Conservation (phyloP, 345 rosid species). For the Rhodomyrtus tomentosa region DNA sequence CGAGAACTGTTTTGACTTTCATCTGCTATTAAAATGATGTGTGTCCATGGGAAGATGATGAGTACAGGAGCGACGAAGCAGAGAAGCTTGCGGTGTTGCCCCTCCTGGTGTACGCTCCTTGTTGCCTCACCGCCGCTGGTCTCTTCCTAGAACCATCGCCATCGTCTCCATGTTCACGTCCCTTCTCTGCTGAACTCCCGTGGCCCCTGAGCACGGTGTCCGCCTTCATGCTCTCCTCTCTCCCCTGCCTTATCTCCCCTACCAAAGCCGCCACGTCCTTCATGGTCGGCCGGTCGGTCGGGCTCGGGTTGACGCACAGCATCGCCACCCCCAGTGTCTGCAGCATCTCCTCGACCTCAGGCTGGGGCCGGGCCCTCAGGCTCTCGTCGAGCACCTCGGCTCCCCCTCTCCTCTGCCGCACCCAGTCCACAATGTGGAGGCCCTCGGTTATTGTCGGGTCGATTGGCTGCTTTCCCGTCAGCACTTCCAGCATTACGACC, state of each 20-base stretch:
- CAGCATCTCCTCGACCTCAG: slow-evolving; percentile 52
- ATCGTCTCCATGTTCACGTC: slow-evolving; percentile 3
- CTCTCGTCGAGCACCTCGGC: slow-evolving; percentile 32
- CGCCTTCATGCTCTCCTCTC: slow-evolving; percentile 38
- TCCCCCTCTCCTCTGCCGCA: slow-evolving; percentile 32
- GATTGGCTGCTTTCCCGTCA: slow-evolving; percentile 87
- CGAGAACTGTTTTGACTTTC: not conserved
- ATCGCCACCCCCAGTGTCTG: slow-evolving; percentile 60
- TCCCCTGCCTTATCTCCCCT: slow-evolving; percentile 47
- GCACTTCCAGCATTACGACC: slow-evolving; percentile 63
- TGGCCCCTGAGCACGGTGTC: not conserved
- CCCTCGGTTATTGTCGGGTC: slow-evolving; percentile 79
- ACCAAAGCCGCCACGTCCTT: slow-evolving; percentile 68
- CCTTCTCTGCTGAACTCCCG: not conserved
- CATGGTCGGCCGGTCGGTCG: slow-evolving; percentile 62
- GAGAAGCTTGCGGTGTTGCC: slow-evolving; percentile 53
- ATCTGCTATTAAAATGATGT: slow-evolving; percentile 18
- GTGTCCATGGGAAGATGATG: slow-evolving; percentile 30
- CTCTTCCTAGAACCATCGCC: slow-evolving; percentile 9
- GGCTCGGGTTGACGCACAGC: slow-evolving; percentile 46
- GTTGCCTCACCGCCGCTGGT: not conserved
- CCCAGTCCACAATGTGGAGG: slow-evolving; percentile 72
- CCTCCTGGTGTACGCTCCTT: slow-evolving; percentile 16
- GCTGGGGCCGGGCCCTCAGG: slow-evolving; percentile 31
- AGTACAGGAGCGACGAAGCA: slow-evolving; percentile 42